Percentiles rank a stretch among this genome's conserved stretches.
phyloP scores from a whole-genome alignment of 169 alveolate genomes.

The Theileria orientalis region DNA sequence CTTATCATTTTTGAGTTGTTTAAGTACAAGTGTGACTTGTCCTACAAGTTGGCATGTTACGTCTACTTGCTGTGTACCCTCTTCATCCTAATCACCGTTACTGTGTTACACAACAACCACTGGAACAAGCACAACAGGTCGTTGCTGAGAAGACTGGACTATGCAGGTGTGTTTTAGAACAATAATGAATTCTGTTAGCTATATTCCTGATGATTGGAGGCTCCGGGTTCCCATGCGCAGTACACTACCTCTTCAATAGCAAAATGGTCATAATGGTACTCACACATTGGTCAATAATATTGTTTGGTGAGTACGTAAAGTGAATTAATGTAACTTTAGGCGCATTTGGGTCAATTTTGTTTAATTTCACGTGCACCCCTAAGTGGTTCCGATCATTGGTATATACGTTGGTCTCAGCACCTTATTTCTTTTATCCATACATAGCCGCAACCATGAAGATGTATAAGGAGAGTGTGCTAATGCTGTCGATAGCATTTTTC shows the following conservation, averaged over 20 bases:
- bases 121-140: conserved; percentile 16
- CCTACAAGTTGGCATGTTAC: conserved; percentile 9
- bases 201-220: conserved; percentile 78
- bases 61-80: conserved; percentile 41
- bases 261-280: conserved; percentile 22
- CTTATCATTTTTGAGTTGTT: conserved; percentile 34
- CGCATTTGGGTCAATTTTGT: conserved; percentile 29
- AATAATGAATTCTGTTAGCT: conserved; percentile 54
- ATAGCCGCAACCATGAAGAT: conserved; percentile 16
- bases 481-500: conserved; percentile 22
- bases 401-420: conserved; percentile 51
- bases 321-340: conserved; percentile 21
- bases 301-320: conserved; percentile 40
- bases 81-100: conserved; percentile 39
- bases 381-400: conserved; percentile 42
- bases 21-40: neutral
- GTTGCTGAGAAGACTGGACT: conserved; percentile 60
- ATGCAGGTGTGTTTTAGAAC: conserved; percentile 37
- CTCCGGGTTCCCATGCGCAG: conserved; percentile 61
- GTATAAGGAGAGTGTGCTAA: conserved; percentile 25
- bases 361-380: conserved; percentile 40
- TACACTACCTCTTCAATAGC: conserved; percentile 32
- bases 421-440: conserved; percentile 31
- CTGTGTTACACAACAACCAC: conserved; percentile 37
- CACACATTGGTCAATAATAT: conserved; percentile 47